phyloP scores from a whole-genome alignment of 2,329 filamentous ascomycete genomes.

The Neonectria coccinea region DNA sequence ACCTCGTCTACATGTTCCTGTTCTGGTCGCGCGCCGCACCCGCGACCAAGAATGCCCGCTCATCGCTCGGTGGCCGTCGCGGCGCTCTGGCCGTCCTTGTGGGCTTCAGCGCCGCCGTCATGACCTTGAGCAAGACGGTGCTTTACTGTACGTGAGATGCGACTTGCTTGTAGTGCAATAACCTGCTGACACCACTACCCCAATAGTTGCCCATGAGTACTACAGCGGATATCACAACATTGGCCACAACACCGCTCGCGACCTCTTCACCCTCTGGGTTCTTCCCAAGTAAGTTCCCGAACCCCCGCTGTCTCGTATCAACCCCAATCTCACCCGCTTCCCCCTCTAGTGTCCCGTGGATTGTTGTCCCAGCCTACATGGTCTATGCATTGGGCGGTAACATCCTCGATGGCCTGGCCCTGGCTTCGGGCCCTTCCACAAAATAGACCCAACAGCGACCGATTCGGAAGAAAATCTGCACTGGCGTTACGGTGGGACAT shows the following conservation, averaged over 20 bases:
- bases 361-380: slow-evolving; percentile 65
- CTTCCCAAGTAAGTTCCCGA: slow-evolving; percentile 65
- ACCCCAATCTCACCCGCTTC: slow-evolving; percentile 13
- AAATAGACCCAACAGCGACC: slow-evolving; percentile 49
- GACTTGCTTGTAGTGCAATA: neutral
- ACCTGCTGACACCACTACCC: neutral
- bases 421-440: slow-evolving; percentile 54
- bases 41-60: slow-evolving; percentile 40
- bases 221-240: slow-evolving; percentile 68
- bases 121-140: slow-evolving; percentile 72
- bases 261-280: slow-evolving; percentile 66
- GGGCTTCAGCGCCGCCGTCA: slow-evolving; percentile 66
- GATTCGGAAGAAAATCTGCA: slow-evolving; percentile 12
- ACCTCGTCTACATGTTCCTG: slow-evolving; percentile 65
- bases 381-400: slow-evolving; percentile 61
- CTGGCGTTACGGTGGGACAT: neutral
- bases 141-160: slow-evolving; percentile 65
- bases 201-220: slow-evolving; percentile 66
- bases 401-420: slow-evolving; percentile 60
- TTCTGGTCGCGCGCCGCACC: slow-evolving; percentile 46
- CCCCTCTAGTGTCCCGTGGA: slow-evolving; percentile 63
- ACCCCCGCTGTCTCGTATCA: neutral
- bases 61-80: slow-evolving; percentile 54
- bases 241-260: slow-evolving; percentile 62
- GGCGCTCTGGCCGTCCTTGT: slow-evolving; percentile 61